Base-by-base conservation (phyloP, 371 early-diverging fungal species). In the Rhizopus microsporus region DNA sequence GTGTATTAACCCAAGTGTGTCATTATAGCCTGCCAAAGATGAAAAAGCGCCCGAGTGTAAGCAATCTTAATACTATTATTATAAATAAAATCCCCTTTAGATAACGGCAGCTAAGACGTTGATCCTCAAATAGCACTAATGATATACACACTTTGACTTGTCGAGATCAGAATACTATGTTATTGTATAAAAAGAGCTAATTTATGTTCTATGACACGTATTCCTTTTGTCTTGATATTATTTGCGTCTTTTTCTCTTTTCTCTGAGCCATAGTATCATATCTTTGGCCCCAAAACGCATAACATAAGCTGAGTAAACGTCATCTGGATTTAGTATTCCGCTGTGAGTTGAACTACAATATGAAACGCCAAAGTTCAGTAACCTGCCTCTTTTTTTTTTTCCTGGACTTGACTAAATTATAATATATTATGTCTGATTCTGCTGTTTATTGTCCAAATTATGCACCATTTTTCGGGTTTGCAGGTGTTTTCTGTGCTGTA, bases 41-140 rank as follows among this genome's bases (percentile, higher is more conserved):
- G 81, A 82, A 70, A 80, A 81, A 62, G 81, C 84, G 35, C 85
- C 85, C 29, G 85, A 85, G 62, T 85, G 85, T 68, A 85, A 85
- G 62, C 82, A 85, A 67, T 74, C 73, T 56, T 78, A 71, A 75
- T n/a, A 43, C n/a, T 17, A 43, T 16, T 43, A 37, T 15, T 15
- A 42, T 42, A 13, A 13, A 42, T 6, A 37, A 37, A 37, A 2
- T 2, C 23, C 23, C 38, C 6, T 37, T 37, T 37, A 37, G 38
- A 37, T 37, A 37, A 10, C 5, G 7, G 13, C 13, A 37, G 23
- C 23, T 23, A 23, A 23, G 23, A 23, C 23, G 23, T 23, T 23
- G 23, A 23, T 23, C 23, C 23, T 23, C 23, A 23, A 23, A 23
- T 23, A 23, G 23, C 23, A 23, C 23, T 23, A 23, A 23, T 23